A percentile compares a stretch with the other conserved stretches of the same genome.
These are phyloP conservation scores for Boletus rufocinnamomeus DNA, from an alignment of 768 basidiomycete species.

Conservation along the genomic window DNA sequence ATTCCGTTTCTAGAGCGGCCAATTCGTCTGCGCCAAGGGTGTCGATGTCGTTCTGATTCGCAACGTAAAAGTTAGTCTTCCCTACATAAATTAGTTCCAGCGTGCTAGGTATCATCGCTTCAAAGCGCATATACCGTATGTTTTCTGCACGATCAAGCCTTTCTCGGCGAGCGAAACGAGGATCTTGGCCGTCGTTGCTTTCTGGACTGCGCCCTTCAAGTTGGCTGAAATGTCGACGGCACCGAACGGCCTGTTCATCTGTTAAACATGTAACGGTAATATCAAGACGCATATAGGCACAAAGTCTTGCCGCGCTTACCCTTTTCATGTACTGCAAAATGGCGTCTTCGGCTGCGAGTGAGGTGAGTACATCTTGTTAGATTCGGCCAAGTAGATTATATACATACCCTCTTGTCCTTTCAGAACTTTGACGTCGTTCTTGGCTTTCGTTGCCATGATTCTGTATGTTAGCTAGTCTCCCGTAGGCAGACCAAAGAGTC, in stretches of 20 bases:
- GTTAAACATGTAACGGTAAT: neutral
- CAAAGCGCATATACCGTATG: conserved; percentile 59
- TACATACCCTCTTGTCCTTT: conserved; percentile 72
- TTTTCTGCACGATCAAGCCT: conserved; percentile 78
- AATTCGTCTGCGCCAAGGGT: conserved; percentile 64
- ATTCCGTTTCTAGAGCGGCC: conserved; percentile 58
- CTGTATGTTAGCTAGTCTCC: neutral
- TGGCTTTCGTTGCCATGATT: conserved; percentile 49
- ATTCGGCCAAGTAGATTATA: neutral
- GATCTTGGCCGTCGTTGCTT: conserved; percentile 83
- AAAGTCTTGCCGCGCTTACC: conserved; percentile 37
- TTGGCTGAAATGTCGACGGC: conserved; percentile 92
- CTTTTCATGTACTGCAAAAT: conserved; percentile 78
- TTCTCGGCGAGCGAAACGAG: conserved; percentile 81
- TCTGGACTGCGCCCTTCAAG: conserved; percentile 85
- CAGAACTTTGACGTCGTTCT: conserved; percentile 57
- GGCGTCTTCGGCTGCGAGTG: conserved; percentile 62
- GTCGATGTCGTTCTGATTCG: conserved; percentile 74
- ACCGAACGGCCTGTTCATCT: conserved; percentile 95
- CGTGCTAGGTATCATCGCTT: neutral
- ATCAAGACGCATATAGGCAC: conserved; percentile 12
- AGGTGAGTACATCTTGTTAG: neutral
- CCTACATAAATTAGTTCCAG: conserved; percentile 42
- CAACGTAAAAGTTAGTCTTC: conserved; percentile 85
- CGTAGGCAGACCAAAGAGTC: neutral